Base-by-base conservation (phyloP, 78 protist species). In the Trichosphaerium sp. region DNA sequence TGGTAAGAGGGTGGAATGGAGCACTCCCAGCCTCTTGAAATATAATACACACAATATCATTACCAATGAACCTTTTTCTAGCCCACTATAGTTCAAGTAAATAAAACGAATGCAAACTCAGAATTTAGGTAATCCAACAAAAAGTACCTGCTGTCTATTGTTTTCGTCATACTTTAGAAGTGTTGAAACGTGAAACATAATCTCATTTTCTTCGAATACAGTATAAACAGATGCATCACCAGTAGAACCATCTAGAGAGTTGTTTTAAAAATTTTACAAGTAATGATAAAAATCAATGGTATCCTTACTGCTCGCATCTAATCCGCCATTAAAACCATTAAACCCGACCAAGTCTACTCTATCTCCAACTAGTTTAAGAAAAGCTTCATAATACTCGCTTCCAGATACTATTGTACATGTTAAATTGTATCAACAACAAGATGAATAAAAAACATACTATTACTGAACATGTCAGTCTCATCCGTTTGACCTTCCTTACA, bases 151-250 rank as follows among this genome's bases (percentile, higher is more conserved):
- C 65, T 69, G 77, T 31, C 61, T 39, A 42, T 68, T 74, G 3
- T 34, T 77, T 18, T 44, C 58, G n/a, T 54, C 34, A 54, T 71
- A 48, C 5, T 78, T 78, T 26, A 79, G 52, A 60, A 69, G 42
- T 3, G 85, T 67, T 28, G 85, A 67, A 23, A 79, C 85, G 52
- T 79, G 85, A 63, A 79, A 79, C 85, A 79, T 79, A 26, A 79
- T 57, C 52, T 79, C 78, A 56, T 69, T 54, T 14, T 69, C 85
- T 4, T 58, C 52, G 38, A 63, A 48, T 26, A 34, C 21, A 21
- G 77, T 58, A 42, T 34, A 79, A 21, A 71, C 38, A 38, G 78
- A 69, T 47, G 71, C 72, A 7, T 66, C 56, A 12, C 85, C 85
- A 5, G 85, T 79, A 35, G 77, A 47, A 52, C 71, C 61, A 25